Conservation (phyloP, 2,329 filamentous ascomycete genomes). For the Talaromyces sp. region DNA sequence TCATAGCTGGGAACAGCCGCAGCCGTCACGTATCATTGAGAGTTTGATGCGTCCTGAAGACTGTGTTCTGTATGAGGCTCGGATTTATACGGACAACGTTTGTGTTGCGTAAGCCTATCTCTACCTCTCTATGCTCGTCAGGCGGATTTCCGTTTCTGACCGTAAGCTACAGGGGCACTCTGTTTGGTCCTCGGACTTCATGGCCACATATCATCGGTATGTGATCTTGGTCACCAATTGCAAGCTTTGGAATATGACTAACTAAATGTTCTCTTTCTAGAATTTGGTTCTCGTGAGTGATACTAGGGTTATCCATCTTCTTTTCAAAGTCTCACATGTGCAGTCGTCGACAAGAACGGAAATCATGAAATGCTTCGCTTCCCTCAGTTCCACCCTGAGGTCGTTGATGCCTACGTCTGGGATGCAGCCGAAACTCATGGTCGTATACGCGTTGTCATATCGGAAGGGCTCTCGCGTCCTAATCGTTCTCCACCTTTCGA, state of each 20-base stretch:
- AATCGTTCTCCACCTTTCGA: constrained; percentile 56
- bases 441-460: constrained; percentile 72
- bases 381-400: constrained; percentile 67
- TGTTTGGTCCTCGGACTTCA: constrained; percentile 52
- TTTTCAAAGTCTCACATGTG: background rate
- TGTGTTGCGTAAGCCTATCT: constrained; percentile 57
- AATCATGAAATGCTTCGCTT: constrained; percentile 66
- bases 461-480: constrained; percentile 65
- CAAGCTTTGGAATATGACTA: background rate
- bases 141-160: background rate
- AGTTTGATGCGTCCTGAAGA: constrained; percentile 58
- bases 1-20: constrained; percentile 68
- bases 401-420: constrained; percentile 70
- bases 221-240: constrained; percentile 22
- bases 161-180: constrained; percentile 50
- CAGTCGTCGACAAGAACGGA: constrained; percentile 54
- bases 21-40: constrained; percentile 58
- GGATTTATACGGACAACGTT: constrained; percentile 67
- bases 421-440: constrained; percentile 68
- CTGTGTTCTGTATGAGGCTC: constrained; percentile 61
- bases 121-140: background rate
- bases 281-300: constrained; percentile 37
- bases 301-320: constrained; percentile 15
- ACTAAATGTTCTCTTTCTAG: constrained; percentile 22
- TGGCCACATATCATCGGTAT: constrained; percentile 57